Percentiles rank a stretch among this genome's conserved stretches.
phyloP scores from a whole-genome alignment of 495 filamentous ascomycete genomes.

The Glutinoglossum americanum region DNA sequence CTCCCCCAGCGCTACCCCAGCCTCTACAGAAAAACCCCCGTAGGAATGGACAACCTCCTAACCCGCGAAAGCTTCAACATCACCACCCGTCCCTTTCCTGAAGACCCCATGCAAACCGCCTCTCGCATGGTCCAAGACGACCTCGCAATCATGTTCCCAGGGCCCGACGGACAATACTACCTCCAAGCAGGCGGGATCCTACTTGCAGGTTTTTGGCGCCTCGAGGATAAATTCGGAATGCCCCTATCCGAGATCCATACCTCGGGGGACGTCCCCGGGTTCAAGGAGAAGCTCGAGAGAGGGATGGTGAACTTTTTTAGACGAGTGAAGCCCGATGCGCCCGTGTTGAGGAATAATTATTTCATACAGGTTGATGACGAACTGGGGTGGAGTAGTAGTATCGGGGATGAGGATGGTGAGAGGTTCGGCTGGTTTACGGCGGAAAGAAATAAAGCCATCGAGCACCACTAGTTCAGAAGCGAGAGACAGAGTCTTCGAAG shows the following conservation, averaged over 20 bases:
- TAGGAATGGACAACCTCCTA: constrained; percentile 47
- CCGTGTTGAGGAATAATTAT: constrained; percentile 49
- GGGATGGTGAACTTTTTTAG: constrained; percentile 70
- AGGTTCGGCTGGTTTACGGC: constrained; percentile 20
- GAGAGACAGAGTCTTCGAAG: constrained; percentile 21
- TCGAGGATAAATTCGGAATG: constrained; percentile 75
- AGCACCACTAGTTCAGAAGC: constrained; percentile 18
- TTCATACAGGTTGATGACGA: constrained; percentile 61
- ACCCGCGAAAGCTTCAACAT: constrained; percentile 61
- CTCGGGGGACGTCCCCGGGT: constrained; percentile 59
- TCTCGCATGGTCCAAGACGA: constrained; percentile 69
- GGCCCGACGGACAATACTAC: constrained; percentile 61
- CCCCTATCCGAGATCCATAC: constrained; percentile 65
- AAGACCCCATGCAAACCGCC: constrained; percentile 65
- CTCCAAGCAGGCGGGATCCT: constrained; percentile 63
- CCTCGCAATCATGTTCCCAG: constrained; percentile 71
- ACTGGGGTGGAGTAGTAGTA: too few species aligned
- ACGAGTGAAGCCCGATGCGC: constrained; percentile 39
- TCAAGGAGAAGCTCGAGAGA: constrained; percentile 52
- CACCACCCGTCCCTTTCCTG: constrained; percentile 36
- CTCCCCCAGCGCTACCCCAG: too few species aligned
- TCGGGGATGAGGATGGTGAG: constrained; percentile 18
- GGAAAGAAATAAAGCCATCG: constrained; percentile 20
- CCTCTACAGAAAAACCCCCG: constrained; percentile 43
- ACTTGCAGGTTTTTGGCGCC: constrained; percentile 71